These are phyloP conservation scores for Schizophyllum commune DNA, from an alignment of 1,284 basidiomycete genomes.

Conservation along the genomic window DNA sequence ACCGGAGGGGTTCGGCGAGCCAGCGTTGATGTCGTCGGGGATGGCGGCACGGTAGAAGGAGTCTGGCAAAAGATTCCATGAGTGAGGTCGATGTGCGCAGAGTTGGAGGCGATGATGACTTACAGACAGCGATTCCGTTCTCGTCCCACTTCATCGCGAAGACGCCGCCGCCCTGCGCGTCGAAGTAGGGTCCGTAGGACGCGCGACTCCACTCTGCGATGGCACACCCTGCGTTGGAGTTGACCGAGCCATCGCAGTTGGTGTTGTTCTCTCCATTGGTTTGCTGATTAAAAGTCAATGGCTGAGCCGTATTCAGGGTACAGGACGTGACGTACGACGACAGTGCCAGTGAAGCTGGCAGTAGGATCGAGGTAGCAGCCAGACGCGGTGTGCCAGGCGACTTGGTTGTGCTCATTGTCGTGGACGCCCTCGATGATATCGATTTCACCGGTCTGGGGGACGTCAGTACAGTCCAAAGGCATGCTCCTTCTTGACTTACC, in stretches of 20 bases:
- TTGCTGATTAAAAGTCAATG: slow-evolving; percentile 18
- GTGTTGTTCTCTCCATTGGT: slow-evolving; percentile 36
- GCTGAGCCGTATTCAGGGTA: not conserved
- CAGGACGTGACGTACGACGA: slow-evolving; percentile 34
- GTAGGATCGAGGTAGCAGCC: slow-evolving; percentile 42
- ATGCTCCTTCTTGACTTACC: slow-evolving; percentile 24
- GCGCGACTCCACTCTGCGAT: slow-evolving; percentile 62
- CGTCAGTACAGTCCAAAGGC: not conserved
- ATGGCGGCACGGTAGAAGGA: slow-evolving; percentile 68
- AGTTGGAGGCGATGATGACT: no score
- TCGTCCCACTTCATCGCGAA: slow-evolving; percentile 77
- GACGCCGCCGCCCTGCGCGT: slow-evolving; percentile 65
- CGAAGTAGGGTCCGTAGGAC: slow-evolving; percentile 68
- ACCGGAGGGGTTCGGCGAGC: slow-evolving; percentile 43
- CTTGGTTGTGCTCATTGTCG: slow-evolving; percentile 69
- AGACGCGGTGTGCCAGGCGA: slow-evolving; percentile 62
- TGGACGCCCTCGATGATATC: slow-evolving; percentile 78
- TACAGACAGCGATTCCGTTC: slow-evolving; percentile 64
- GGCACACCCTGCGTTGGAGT: slow-evolving; percentile 60
- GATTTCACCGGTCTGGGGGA: slow-evolving; percentile 59
- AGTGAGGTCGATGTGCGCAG: no score
- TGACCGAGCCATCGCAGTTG: slow-evolving; percentile 45
- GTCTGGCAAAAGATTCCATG: slow-evolving; percentile 31
- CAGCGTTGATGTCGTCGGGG: slow-evolving; percentile 53
- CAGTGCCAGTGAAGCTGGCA: slow-evolving; percentile 47